Conservation (phyloP, 106 monocot genomes). For the Dendrobium catenatum region DNA sequence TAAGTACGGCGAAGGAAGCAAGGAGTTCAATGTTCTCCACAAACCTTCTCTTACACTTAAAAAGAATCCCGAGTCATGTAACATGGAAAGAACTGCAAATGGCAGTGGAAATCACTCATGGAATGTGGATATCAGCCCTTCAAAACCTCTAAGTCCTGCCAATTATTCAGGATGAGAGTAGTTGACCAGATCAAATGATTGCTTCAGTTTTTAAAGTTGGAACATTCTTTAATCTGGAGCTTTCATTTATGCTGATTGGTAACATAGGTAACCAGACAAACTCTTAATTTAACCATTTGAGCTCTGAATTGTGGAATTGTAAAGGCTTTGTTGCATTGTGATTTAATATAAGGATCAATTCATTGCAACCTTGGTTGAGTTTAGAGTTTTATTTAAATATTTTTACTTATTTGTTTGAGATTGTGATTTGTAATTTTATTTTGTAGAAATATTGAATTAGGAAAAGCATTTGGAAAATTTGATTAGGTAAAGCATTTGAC, state of each 20-base stretch:
- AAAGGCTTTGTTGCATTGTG: not conserved
- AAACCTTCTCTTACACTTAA: constrained; percentile 24
- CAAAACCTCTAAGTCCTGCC: constrained; percentile 25
- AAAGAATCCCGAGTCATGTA: constrained; percentile 42
- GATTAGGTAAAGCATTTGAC: no score
- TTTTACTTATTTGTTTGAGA: no score
- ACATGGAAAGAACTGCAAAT: constrained; percentile 48
- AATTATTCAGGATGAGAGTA: not conserved
- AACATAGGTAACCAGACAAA: not conserved
- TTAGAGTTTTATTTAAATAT: no score
- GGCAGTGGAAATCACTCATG: constrained; percentile 17
- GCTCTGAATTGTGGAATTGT: not conserved
- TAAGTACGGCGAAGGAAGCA: constrained; percentile 43
- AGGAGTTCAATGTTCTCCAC: constrained; percentile 23
- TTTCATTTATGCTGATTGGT: not conserved
- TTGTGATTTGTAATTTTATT: no score
- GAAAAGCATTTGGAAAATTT: no score
- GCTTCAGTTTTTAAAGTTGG: not conserved
- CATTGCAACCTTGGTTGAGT: no score
- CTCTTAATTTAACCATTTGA: not conserved
- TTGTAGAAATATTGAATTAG: no score
- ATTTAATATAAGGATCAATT: no score
- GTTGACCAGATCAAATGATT: no score
- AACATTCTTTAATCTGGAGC: not conserved
- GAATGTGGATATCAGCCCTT: constrained; percentile 13